Conservation (phyloP, 164 flowering plant genomes). For the Magnolia sinica region DNA sequence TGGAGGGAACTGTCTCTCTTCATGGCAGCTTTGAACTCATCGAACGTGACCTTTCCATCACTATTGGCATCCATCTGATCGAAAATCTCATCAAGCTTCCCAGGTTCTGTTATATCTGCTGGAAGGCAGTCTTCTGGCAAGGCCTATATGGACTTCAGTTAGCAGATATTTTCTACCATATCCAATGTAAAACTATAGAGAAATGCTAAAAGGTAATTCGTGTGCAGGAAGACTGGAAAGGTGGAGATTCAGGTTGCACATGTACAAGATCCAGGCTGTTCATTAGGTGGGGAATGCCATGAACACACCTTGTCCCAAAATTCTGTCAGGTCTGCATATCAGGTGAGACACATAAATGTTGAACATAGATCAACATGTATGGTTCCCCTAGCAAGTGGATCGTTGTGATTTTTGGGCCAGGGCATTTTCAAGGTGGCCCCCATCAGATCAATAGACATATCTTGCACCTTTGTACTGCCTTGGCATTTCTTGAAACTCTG, state of each 20-base stretch:
- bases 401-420: not conserved
- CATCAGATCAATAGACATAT: not conserved
- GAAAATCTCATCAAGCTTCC: constrained; percentile 72
- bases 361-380: too few relatives aligned
- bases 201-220: too few relatives aligned
- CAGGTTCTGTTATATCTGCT: constrained; percentile 62
- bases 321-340: too few relatives aligned
- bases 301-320: too few relatives aligned
- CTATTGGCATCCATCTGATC: constrained; percentile 70
- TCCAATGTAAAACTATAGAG: too few relatives aligned
- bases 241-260: too few relatives aligned
- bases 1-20: constrained; percentile 69
- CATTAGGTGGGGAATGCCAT: too few relatives aligned
- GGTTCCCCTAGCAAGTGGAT: too few relatives aligned
- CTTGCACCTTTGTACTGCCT: not conserved
- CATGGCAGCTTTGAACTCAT: constrained; percentile 86
- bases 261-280: too few relatives aligned
- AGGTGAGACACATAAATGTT: too few relatives aligned
- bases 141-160: constrained; percentile 38
- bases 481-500: not conserved
- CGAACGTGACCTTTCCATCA: constrained; percentile 68
- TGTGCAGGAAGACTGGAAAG: too few relatives aligned
- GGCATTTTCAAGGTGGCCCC: not conserved
- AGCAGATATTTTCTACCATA: too few relatives aligned
- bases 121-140: constrained; percentile 78